A percentile compares a stretch with the other conserved stretches of the same genome.
These are phyloP conservation scores for Fusarium annulatum DNA, from an alignment of 2,329 filamentous ascomycete genomes.

Conservation along the genomic window DNA sequence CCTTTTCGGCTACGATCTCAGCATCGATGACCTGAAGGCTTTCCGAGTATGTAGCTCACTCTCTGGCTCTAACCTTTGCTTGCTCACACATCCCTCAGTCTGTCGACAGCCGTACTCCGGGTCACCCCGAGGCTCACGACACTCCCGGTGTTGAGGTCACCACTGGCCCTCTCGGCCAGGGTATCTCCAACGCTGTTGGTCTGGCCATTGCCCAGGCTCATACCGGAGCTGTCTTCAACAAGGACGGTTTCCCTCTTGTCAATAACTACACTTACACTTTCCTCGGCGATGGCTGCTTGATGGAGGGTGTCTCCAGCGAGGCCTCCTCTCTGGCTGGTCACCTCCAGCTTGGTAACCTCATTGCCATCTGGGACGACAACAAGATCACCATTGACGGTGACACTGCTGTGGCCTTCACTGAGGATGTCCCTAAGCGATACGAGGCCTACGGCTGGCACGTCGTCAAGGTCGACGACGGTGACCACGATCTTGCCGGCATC, in stretches of 20 bases:
- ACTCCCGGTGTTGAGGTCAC: constrained; percentile 98
- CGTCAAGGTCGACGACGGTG: constrained; percentile 84
- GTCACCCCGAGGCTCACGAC: constrained; percentile 96
- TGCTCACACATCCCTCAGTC: constrained; percentile 49
- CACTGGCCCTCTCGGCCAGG: constrained; percentile 96
- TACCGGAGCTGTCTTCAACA: constrained; percentile 93
- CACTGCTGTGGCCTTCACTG: constrained; percentile 95
- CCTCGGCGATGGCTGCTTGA: constrained; percentile 97
- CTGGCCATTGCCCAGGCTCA: constrained; percentile 96
- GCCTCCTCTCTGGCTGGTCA: constrained; percentile 93
- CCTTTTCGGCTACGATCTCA: constrained; percentile 89
- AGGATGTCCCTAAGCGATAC: constrained; percentile 94
- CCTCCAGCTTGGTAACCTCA: constrained; percentile 97
- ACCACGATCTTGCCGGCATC: constrained; percentile 87
- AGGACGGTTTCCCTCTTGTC: constrained; percentile 88
- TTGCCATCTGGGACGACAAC: constrained; percentile 98
- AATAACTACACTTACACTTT: constrained; percentile 98
- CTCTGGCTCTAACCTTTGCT: neutral
- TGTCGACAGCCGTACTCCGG: constrained; percentile 82
- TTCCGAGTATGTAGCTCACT: constrained; percentile 82
- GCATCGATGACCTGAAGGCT: constrained; percentile 90
- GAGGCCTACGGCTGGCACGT: constrained; percentile 98
- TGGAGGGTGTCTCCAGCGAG: constrained; percentile 97
- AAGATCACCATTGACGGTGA: constrained; percentile 95
- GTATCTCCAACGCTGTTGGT: constrained; percentile 97